Conservation (phyloP, 2,329 filamentous ascomycete genomes). For the Fusarium sp. region DNA sequence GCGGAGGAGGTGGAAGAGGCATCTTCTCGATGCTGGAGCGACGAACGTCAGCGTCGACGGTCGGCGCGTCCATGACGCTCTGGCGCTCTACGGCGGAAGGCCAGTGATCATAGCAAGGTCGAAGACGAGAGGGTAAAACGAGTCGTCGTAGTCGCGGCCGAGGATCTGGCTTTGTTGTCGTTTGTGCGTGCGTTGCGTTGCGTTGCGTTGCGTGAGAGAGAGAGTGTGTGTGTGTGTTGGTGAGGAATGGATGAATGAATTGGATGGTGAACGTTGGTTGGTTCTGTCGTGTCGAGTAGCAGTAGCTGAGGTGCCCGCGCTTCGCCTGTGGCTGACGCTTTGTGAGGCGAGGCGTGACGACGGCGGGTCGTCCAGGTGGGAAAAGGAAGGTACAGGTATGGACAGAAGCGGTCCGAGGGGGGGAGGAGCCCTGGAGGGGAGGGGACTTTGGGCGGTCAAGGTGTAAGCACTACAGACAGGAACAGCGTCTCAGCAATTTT, state of each 20-base stretch:
- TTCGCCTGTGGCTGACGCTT: slow-evolving; percentile 33
- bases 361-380: slow-evolving; percentile 19
- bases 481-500: slow-evolving; percentile 3
- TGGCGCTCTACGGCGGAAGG: slow-evolving; percentile 37
- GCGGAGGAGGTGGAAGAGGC: slow-evolving; percentile 47
- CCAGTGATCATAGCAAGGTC: slow-evolving; percentile 41
- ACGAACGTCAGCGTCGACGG: slow-evolving; percentile 40
- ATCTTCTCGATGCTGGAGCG: slow-evolving; percentile 52
- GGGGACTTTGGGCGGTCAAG: background rate
- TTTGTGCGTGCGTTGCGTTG: background rate
- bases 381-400: slow-evolving; percentile 12
- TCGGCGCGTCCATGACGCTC: slow-evolving; percentile 49
- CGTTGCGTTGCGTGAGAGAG: background rate
- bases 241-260: slow-evolving; percentile 8
- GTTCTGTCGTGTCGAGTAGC: background rate
- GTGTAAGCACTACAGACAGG: slow-evolving; percentile 1
- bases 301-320: slow-evolving; percentile 3
- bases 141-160: slow-evolving; percentile 11
- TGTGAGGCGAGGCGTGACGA: slow-evolving; percentile 22
- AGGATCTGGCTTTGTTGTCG: slow-evolving; percentile 1
- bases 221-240: background rate
- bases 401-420: background rate
- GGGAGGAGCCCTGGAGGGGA: background rate
- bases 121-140: background rate
- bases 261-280: slow-evolving; percentile 20